These are phyloP conservation scores for Boletus sp. DNA, from an alignment of 768 basidiomycete species.

Conservation along the genomic window DNA sequence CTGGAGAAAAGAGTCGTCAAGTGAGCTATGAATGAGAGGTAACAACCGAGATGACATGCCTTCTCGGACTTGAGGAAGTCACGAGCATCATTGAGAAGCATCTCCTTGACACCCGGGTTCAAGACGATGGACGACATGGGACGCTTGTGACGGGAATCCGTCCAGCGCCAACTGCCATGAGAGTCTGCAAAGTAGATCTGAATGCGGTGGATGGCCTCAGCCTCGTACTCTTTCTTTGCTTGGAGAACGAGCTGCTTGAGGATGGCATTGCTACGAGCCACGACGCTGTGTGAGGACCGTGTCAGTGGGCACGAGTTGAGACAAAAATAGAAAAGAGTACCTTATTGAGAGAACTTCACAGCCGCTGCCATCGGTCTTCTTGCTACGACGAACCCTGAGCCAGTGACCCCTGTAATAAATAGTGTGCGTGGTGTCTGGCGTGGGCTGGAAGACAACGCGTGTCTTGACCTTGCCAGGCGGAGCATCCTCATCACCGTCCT, in stretches of 20 bases:
- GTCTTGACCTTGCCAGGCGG: slow-evolving; percentile 67
- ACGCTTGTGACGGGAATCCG: slow-evolving; percentile 82
- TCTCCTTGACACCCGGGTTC: slow-evolving; percentile 87
- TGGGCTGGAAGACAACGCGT: slow-evolving; percentile 85
- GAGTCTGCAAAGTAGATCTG: slow-evolving; percentile 90
- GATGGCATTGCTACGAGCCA: slow-evolving; percentile 79
- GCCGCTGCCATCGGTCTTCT: slow-evolving; percentile 66
- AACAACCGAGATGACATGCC: slow-evolving; percentile 36
- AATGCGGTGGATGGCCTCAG: slow-evolving; percentile 81
- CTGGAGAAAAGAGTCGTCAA: slow-evolving; percentile 32
- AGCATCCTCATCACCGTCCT: slow-evolving; percentile 45
- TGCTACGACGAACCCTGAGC: slow-evolving; percentile 70
- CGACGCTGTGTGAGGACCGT: slow-evolving; percentile 51
- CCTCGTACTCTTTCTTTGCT: slow-evolving; percentile 88
- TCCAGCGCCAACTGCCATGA: slow-evolving; percentile 86
- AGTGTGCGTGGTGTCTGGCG: slow-evolving; percentile 84
- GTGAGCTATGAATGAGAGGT: background rate
- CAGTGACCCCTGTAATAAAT: slow-evolving; percentile 86
- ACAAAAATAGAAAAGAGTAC: slow-evolving; percentile 35
- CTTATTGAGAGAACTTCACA: slow-evolving; percentile 78
- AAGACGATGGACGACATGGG: slow-evolving; percentile 87
- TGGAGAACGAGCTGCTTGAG: slow-evolving; percentile 87
- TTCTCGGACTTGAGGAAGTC: slow-evolving; percentile 86
- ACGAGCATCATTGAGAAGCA: slow-evolving; percentile 76
- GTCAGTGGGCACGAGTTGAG: slow-evolving; percentile 11